Evolutionary conservation across 1,139 yeast genomes (phyloP).

Genomic region (Yamadazyma buinensis): DNA sequence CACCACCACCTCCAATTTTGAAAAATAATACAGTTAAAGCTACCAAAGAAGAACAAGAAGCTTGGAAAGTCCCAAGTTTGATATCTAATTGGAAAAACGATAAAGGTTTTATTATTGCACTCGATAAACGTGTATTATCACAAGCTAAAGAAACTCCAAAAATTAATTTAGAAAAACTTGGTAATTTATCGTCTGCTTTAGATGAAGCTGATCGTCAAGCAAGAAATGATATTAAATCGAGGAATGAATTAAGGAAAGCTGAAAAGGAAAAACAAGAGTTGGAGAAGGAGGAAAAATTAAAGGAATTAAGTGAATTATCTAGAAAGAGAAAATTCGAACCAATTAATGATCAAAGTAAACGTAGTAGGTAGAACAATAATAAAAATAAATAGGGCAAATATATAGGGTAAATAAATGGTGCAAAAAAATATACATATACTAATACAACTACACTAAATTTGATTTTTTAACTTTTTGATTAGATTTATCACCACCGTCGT

Average conservation of each 20-base stretch:
- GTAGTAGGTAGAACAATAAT: neutral
- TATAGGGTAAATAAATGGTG: no score
- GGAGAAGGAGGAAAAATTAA: constrained; percentile 58
- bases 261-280: constrained; percentile 52
- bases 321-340: constrained; percentile 19
- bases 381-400: neutral
- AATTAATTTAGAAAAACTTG: constrained; percentile 57
- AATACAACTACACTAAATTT: no score
- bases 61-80: constrained; percentile 90
- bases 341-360: neutral
- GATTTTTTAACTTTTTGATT: constrained; percentile 19
- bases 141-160: constrained; percentile 25
- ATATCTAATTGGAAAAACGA: constrained; percentile 96
- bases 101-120: constrained; percentile 79
- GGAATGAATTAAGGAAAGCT: constrained; percentile 56
- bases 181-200: constrained; percentile 65
- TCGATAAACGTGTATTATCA: constrained; percentile 71
- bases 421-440: no score
- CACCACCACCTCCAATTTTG: constrained; percentile 59
- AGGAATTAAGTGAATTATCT: constrained; percentile 57
- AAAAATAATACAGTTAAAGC: constrained; percentile 35
- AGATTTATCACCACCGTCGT: constrained; percentile 51
- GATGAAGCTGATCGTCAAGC: constrained; percentile 73
- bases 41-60: constrained; percentile 72
- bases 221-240: constrained; percentile 59